A percentile compares a stretch with the other conserved stretches of the same genome.
Evolutionary conservation across 75 land plant genomes (phyloP).

Genomic region (Selaginella moellendorffii): DNA sequence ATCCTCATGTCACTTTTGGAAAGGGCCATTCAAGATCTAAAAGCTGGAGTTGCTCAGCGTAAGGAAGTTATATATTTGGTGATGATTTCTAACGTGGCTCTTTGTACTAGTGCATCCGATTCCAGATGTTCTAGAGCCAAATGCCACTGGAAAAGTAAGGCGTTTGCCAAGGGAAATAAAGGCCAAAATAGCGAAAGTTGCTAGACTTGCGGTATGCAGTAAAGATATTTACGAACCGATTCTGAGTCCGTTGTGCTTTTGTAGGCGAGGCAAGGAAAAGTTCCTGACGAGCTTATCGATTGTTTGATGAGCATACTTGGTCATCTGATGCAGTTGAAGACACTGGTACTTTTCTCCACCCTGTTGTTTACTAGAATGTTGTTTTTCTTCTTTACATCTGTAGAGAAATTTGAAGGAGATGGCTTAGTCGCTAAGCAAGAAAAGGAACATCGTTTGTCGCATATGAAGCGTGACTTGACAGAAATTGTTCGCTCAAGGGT

Average conservation of each 20-base stretch:
- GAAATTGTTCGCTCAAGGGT: conserved; percentile 57
- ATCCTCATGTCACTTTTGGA: conserved; percentile 71
- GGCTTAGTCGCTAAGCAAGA: conserved; percentile 80
- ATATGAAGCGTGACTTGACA: conserved; percentile 69
- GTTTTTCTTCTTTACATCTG: background rate
- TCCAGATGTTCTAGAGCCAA: conserved; percentile 34
- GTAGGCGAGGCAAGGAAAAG: conserved; percentile 65
- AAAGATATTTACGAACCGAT: too few species aligned
- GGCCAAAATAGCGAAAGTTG: conserved; percentile 90
- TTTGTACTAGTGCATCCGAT: conserved; percentile 39
- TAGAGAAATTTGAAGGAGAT: conserved; percentile 84
- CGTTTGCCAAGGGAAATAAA: conserved; percentile 79
- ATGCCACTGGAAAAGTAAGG: conserved; percentile 45
- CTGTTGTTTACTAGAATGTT: background rate
- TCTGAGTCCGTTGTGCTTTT: background rate
- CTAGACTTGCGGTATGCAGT: conserved; percentile 84
- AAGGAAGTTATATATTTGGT: too few species aligned
- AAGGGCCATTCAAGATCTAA: conserved; percentile 73
- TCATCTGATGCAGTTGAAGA: conserved; percentile 62
- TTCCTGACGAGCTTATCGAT: conserved; percentile 57
- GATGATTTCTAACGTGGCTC: conserved; percentile 20
- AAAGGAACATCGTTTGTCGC: conserved; percentile 61
- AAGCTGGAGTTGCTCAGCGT: conserved; percentile 67
- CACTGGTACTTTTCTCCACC: conserved; percentile 55
- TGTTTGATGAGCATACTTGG: conserved; percentile 83